Base-by-base conservation (phyloP, 495 filamentous ascomycete species). In the Penicillium paxilli region DNA sequence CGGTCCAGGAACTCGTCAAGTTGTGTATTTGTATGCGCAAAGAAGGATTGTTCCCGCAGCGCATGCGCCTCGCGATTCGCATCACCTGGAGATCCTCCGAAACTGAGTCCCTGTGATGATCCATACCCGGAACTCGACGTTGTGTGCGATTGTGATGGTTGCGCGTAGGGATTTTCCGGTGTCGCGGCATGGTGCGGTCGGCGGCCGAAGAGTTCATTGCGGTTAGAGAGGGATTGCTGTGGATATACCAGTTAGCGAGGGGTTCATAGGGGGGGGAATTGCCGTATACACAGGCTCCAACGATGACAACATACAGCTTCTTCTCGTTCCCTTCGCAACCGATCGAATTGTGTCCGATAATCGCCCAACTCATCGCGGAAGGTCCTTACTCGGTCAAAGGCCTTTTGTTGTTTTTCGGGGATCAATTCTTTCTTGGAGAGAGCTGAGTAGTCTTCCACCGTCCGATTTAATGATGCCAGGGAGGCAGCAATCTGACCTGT, bases 1-100 rank as follows among this genome's bases (percentile, higher is more conserved):
- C 93, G 80, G 54, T 96, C 92, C 26, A 99, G 78, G 64, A 93
- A 99, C 46, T 98, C 92, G 65, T 99, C 94, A 1, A 99, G 79
- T 47, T 92, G 88, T 2, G 77, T 80, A 68, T 92, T 83, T 19
- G 94, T 92, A 51, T 74, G 84, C 9, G 76, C 64, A 55, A 96
- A 86, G 79, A 99, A 99, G 49, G 80, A 84, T 59, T 96, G 89
- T 69, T 99, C 94, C 33, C 92, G 82, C 54, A 97, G 77, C n/a
- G 90, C 90, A 65, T 97, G 91, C 6, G 78, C 71, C 71, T 96
- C 92, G 35, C 92, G 82, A 28, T 69, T 80, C 41, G 82, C 80
- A 59, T 91, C 87, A 6, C 75, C 73, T 40, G 78, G 74, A 1
- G 73, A 63, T 48, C 82, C 75, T 35, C 79, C 83, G 37, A 85